These are phyloP conservation scores for Neurospora tetrasperma DNA, from an alignment of 495 filamentous ascomycete genomes.

Conservation along the genomic window DNA sequence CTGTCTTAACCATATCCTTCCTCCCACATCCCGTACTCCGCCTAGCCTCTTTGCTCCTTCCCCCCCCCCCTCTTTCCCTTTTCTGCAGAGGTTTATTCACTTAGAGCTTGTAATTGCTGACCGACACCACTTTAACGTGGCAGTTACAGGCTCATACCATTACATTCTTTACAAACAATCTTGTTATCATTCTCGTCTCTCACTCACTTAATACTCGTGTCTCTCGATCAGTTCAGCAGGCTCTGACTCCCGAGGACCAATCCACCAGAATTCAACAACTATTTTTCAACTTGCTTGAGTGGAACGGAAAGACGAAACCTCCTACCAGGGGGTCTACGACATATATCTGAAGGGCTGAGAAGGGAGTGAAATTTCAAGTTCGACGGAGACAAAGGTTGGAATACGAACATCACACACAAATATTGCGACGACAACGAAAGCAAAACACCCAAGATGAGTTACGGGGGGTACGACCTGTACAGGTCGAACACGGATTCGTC, in stretches of 20 bases:
- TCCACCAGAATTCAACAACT: constrained; percentile 2
- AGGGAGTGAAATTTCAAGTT: constrained; percentile 3
- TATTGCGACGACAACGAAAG: constrained; percentile 7
- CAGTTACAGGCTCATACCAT: constrained; percentile 37
- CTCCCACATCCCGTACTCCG: constrained; percentile 30
- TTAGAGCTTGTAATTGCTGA: constrained; percentile 33
- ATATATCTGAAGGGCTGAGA: constrained; percentile 2
- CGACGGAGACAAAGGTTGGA: background rate
- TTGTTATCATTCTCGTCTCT: constrained; percentile 21
- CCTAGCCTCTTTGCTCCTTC: constrained; percentile 18
- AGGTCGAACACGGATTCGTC: constrained; percentile 14
- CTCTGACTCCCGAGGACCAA: constrained; percentile 36
- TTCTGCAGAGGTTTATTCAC: constrained; percentile 23
- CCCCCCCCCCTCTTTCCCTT: constrained; percentile 20
- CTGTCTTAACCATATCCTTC: constrained; percentile 32
- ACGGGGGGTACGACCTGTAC: constrained; percentile 24
- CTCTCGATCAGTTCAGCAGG: constrained; percentile 43
- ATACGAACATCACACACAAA: constrained; percentile 5
- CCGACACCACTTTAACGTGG: constrained; percentile 27
- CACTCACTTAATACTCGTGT: constrained; percentile 16
- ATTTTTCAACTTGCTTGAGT: constrained; percentile 8
- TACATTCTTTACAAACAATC: constrained; percentile 14
- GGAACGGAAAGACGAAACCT: background rate
- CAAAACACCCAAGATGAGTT: constrained; percentile 30
- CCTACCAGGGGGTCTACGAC: constrained; percentile 6